Base-by-base conservation (phyloP, 2,329 filamentous ascomycete species). In the Sodiomyces alkalinus region DNA sequence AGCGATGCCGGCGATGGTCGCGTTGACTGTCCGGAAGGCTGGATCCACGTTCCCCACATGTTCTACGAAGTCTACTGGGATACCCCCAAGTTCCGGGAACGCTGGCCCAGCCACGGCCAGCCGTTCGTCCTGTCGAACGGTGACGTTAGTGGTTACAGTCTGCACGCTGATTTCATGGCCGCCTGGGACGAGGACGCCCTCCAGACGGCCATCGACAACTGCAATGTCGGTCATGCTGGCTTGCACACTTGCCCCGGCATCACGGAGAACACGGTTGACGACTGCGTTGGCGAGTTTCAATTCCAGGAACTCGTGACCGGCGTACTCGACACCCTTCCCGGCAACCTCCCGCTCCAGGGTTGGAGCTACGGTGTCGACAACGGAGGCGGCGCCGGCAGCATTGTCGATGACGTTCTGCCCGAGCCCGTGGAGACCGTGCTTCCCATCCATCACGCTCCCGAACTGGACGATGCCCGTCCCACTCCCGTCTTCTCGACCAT, bases 151-250 rank as follows among this genome's bases (percentile, higher is more conserved):
- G 79, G 78, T 31, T 81, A 68, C 55, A 70, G 69, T 41, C 64
- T 65, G 34, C 78, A 83, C 51, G 76, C 63, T 26, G 78, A 85
- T 49, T 83, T 85, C 54, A 51, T 79, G 38, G 70, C 78, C 36
- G 78, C 68, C 11, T 85, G 80, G 80, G 70, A 83, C 39, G 59
- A 67, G 35, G 48, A 56, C 17, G 60, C 64, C 25, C 69, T 81
- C 27, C 72, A 78, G 49, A 58, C 65, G 35, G 76, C 79, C 38
- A 72, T 81, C 39, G 61, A 78, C 44, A 67, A 58, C 28, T 82
- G 80, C 56, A 57, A 73, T 41, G 66, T 64, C 25, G 64, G 69
- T 27, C 63, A 63, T 32, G 38, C 45, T 6, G 69, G 68, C 27
- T 73, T 81, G 56, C 65, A 76, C 37, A 57, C 64, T 37, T 82